phyloP scores from a whole-genome alignment of 2,329 filamentous ascomycete genomes.

The Coniochaeta sp. region DNA sequence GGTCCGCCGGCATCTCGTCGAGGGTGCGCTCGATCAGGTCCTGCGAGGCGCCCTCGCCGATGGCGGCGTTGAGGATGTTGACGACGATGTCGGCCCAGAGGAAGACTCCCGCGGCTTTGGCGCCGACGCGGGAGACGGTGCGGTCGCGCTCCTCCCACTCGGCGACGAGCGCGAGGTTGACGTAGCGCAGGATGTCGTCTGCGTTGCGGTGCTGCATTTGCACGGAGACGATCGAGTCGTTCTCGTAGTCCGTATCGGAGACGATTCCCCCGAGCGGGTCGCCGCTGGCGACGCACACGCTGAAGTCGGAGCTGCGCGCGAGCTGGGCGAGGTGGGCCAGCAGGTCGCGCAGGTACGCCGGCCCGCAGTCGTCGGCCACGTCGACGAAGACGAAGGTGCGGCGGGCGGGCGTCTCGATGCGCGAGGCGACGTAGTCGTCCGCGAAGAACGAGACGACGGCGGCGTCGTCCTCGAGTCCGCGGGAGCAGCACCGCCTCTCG shows the following conservation, averaged over 20 bases:
- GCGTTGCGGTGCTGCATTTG: conserved; percentile 21
- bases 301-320: conserved; percentile 23
- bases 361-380: conserved; percentile 16
- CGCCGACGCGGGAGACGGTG: conserved; percentile 18
- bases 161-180: conserved; percentile 21
- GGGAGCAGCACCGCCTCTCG: conserved; percentile 5
- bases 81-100: conserved; percentile 28
- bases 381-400: conserved; percentile 25
- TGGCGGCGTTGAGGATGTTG: conserved; percentile 26
- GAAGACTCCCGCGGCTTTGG: conserved; percentile 21
- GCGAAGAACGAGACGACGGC: conserved; percentile 22
- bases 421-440: conserved; percentile 20
- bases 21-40: conserved; percentile 24
- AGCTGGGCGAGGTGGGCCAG: conserved; percentile 19
- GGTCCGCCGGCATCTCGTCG: conserved; percentile 20
- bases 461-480: conserved; percentile 17
- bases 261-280: too few relatives aligned
- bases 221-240: conserved; percentile 18
- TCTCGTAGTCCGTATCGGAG: conserved; percentile 13
- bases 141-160: conserved; percentile 22
- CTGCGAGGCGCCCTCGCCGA: conserved; percentile 22
- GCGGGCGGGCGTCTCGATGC: conserved; percentile 16
- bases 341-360: conserved; percentile 17
- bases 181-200: conserved; percentile 22
- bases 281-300: conserved; percentile 21